Base-by-base conservation (phyloP, 805 yeast species). In the Pichia paraexigua region DNA sequence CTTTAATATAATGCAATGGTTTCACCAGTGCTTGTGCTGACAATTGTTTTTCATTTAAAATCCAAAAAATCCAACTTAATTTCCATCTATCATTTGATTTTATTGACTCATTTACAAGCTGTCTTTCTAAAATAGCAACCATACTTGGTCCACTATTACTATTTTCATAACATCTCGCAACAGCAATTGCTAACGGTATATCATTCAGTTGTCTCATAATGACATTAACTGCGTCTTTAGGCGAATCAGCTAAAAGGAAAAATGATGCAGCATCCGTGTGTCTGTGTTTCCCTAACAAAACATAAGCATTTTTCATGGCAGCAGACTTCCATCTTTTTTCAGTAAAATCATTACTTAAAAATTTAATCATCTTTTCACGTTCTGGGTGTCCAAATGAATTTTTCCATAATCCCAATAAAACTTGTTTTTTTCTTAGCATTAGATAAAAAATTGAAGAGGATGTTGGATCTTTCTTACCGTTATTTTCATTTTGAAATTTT, bases 291-390 rank as follows among this genome's bases (percentile, higher is more conserved):
- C 97, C 87, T 56, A 94, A 66, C 43, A 92, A 70, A 0, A 88
- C 98, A 72, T 80, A 92, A 0, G 98, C 98, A 68, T 92, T 92
- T 61, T 94, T 94, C 60, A 82, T 67, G 0, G 98, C 97, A 1
- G 97, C 97, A 0, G 87, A 74, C 58, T 74, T 79, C 97, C 97
- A 91, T 47, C 97, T 72, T 17, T 76, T 74, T 49, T 82, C 79
- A 5, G 71, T 68, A 64, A 91, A 92, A 62, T 94, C 94, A 63
- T 91, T 85, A 21, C 73, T 71, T 58, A 92, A 71, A 60, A 92
- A 87, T 60, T 76, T 84, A 47, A 88, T 57, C 82, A 92, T 87
- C 63, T 91, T 92, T 39, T 77, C 80, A 58, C 84, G 89, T 62
- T 92, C 99, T 1, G 84, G 78, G 63, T 90, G 87, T 2, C 86